phyloP scores from a whole-genome alignment of 345 rosid genomes.

The Brassica incana region DNA sequence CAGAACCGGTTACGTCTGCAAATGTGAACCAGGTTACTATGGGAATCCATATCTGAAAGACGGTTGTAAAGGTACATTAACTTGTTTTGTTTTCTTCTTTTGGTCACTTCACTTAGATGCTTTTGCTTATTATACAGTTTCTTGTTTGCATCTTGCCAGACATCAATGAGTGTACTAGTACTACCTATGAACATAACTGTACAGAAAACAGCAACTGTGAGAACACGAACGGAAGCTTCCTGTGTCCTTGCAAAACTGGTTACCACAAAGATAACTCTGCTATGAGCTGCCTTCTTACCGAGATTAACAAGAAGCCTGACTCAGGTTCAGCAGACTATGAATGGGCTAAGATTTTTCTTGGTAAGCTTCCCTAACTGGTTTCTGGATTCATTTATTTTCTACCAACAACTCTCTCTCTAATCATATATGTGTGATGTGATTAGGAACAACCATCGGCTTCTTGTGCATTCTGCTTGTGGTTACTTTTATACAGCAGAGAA shows the following conservation, averaged over 20 bases:
- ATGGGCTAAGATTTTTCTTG: conserved; percentile 7
- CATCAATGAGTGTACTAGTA: background rate
- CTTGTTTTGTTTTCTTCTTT: background rate
- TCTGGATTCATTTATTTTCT: background rate
- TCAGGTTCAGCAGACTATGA: background rate
- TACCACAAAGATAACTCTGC: background rate
- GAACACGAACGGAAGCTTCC: conserved; percentile 22
- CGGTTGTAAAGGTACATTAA: conserved; percentile 36
- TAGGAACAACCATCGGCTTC: background rate
- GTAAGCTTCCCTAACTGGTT: background rate
- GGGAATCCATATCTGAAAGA: background rate
- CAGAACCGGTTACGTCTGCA: conserved; percentile 33
- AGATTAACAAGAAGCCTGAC: background rate
- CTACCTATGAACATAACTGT: background rate
- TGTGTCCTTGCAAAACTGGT: conserved; percentile 35
- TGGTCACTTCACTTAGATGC: background rate
- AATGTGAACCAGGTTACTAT: conserved; percentile 20
- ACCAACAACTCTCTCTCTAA: background rate
- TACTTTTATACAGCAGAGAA: background rate
- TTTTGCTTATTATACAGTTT: background rate
- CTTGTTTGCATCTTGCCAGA: background rate
- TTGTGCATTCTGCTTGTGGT: background rate
- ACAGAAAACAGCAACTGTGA: background rate
- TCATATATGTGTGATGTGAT: background rate
- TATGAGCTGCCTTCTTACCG: background rate